These are phyloP conservation scores for Trichosporon ovoides DNA, from an alignment of 1,284 basidiomycete species.

Conservation along the genomic window DNA sequence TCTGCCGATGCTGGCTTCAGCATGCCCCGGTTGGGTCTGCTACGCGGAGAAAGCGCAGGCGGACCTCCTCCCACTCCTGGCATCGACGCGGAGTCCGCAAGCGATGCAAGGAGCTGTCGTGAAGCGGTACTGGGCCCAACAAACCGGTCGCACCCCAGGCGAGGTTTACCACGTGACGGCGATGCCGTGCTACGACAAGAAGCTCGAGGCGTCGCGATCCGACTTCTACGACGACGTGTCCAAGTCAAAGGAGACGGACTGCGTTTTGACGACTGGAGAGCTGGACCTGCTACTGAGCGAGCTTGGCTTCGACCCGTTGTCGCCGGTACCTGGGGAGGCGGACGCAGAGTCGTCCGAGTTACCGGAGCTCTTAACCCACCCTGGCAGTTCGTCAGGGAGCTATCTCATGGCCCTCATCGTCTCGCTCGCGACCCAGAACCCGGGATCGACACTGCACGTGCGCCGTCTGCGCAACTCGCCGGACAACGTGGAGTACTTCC, in stretches of 20 bases:
- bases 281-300: slow-evolving; percentile 79
- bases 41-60: slow-evolving; percentile 97
- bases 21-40: slow-evolving; percentile 98
- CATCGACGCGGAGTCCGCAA: slow-evolving; percentile 83
- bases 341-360: slow-evolving; percentile 42
- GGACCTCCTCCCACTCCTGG: slow-evolving; percentile 87
- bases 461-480: slow-evolving; percentile 58
- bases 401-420: slow-evolving; percentile 76
- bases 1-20: slow-evolving; percentile 87
- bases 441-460: slow-evolving; percentile 55
- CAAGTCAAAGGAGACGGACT: slow-evolving; percentile 87
- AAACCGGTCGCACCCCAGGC: slow-evolving; percentile 65
- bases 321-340: slow-evolving; percentile 55
- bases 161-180: slow-evolving; percentile 92
- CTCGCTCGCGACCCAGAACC: slow-evolving; percentile 51
- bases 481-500: slow-evolving; percentile 63
- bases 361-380: slow-evolving; percentile 69
- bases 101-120: slow-evolving; percentile 90
- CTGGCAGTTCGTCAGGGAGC: slow-evolving; percentile 89
- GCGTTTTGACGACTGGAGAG: slow-evolving; percentile 95
- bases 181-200: slow-evolving; percentile 99
- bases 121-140: slow-evolving; percentile 70
- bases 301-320: slow-evolving; percentile 69
- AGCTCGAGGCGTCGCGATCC: slow-evolving; percentile 88
- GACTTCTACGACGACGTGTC: slow-evolving; percentile 80